A percentile compares a stretch with the other conserved stretches of the same genome.
These are phyloP conservation scores for Cyclotella atomus DNA, from an alignment of 108 stramenopile species.

Conservation along the genomic window DNA sequence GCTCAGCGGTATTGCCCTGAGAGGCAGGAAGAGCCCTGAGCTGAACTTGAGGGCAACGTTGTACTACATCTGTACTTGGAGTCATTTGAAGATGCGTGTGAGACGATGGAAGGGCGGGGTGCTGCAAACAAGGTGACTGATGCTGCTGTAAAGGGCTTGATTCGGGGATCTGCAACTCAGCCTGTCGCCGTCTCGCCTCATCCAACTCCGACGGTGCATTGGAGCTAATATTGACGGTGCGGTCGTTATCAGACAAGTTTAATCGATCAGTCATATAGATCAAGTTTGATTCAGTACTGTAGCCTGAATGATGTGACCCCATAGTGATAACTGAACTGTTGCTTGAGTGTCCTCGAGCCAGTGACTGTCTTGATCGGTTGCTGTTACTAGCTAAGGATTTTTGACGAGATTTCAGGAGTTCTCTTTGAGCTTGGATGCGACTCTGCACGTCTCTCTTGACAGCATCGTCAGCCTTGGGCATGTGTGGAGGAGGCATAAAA, in stretches of 20 bases:
- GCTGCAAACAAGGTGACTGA: neutral
- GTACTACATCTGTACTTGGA: too few species aligned
- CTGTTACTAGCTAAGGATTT: neutral
- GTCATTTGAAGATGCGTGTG: neutral
- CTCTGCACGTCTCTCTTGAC: constrained; percentile 25
- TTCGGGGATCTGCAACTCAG: constrained; percentile 2
- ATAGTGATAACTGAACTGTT: neutral
- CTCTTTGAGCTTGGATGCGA: constrained; percentile 31
- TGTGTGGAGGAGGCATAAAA: neutral
- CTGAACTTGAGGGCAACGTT: too few species aligned
- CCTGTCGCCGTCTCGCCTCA: constrained; percentile 17
- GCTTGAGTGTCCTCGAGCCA: neutral
- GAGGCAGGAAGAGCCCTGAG: too few species aligned
- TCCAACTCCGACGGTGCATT: constrained; percentile 32
- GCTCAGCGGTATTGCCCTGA: too few species aligned
- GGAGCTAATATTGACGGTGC: constrained; percentile 10
- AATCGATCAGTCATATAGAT: neutral
- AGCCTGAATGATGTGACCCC: neutral
- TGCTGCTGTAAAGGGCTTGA: neutral
- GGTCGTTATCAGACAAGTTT: neutral
- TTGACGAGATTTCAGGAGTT: constrained; percentile 13
- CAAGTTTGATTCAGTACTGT: neutral
- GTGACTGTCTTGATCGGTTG: neutral
- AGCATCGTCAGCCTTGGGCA: neutral
- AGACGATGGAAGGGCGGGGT: neutral